Conservation (phyloP, 2,329 filamentous ascomycete species). For the Pestalotiopsis sp. region DNA sequence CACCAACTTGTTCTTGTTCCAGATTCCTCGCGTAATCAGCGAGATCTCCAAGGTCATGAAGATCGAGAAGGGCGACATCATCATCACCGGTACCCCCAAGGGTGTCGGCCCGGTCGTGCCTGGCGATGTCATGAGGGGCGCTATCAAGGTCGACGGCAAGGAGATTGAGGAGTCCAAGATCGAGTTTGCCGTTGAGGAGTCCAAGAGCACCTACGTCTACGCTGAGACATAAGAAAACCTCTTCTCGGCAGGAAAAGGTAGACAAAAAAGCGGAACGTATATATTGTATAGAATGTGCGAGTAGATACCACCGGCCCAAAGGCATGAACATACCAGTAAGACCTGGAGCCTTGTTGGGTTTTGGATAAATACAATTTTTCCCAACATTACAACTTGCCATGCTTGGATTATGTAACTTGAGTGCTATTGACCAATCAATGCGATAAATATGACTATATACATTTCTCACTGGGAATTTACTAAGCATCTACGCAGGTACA, state of each 20-base stretch:
- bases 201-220: constrained; percentile 77
- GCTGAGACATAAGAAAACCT: constrained; percentile 60
- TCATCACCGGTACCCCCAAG: constrained; percentile 96
- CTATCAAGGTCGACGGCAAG: constrained; percentile 77
- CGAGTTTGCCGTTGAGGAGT: constrained; percentile 81
- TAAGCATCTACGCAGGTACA: no score
- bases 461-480: no score
- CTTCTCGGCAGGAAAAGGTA: not conserved
- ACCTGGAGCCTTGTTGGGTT: not conserved
- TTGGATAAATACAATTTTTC: not conserved
- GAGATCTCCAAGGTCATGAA: constrained; percentile 97
- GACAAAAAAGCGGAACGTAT: constrained; percentile 32
- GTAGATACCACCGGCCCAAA: constrained; percentile 33
- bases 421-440: no score
- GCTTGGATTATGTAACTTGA: not conserved
- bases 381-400: not conserved
- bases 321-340: constrained; percentile 17
- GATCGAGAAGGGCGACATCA: constrained; percentile 86
- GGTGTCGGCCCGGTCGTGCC: constrained; percentile 85
- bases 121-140: constrained; percentile 86
- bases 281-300: constrained; percentile 34
- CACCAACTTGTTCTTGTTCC: constrained; percentile 93
- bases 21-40: constrained; percentile 82
- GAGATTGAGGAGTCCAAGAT: constrained; percentile 85
- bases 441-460: no score